Conservation (phyloP, 78 protist genomes). For the Speleostelium caveatum region DNA sequence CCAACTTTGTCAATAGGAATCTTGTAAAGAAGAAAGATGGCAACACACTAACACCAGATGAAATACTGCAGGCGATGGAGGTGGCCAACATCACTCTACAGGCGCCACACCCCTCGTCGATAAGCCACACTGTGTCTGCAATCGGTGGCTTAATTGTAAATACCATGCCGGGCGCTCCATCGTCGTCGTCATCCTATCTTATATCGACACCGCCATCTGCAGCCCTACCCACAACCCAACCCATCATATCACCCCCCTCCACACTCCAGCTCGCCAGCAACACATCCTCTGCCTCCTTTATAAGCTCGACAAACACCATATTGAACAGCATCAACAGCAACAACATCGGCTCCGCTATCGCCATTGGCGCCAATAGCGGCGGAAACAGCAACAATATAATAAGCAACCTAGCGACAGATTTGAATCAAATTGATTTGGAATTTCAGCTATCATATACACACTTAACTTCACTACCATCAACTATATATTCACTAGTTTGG, state of each 20-base stretch:
- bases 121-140: constrained; percentile 55
- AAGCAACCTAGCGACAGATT: background rate
- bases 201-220: background rate
- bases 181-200: background rate
- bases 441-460: constrained; percentile 66
- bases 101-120: background rate
- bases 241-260: background rate
- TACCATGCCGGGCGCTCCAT: background rate
- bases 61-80: constrained; percentile 6
- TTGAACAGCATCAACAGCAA: background rate
- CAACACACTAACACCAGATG: constrained; percentile 36
- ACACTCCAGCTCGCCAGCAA: constrained; percentile 1
- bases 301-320: background rate
- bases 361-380: background rate
- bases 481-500: constrained; percentile 35
- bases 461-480: constrained; percentile 36
- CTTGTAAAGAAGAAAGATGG: constrained; percentile 68
- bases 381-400: background rate
- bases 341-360: no score
- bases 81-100: constrained; percentile 11
- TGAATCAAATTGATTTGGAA: constrained; percentile 34
- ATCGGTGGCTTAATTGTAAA: background rate
- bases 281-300: constrained; percentile 19
- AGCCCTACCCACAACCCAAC: background rate
- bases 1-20: constrained; percentile 25